Conservation (phyloP, 2,329 filamentous ascomycete genomes). For the Bipolaris zeicola region DNA sequence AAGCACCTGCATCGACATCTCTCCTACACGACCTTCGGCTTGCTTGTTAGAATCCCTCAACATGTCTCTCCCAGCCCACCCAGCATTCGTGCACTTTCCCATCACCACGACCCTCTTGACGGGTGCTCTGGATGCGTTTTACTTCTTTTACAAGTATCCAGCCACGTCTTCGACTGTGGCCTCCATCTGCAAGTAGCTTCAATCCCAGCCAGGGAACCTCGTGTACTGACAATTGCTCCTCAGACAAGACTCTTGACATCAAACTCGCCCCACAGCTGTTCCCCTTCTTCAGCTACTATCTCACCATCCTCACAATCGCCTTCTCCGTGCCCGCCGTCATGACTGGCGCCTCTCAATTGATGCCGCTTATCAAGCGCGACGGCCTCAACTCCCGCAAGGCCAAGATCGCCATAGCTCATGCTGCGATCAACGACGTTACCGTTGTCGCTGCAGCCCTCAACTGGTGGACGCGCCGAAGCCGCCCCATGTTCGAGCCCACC, state of each 20-base stretch:
- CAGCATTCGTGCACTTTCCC: slow-evolving; percentile 56
- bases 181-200: slow-evolving; percentile 28
- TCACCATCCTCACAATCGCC: slow-evolving; percentile 49
- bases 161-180: slow-evolving; percentile 41
- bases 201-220: not conserved
- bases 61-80: slow-evolving; percentile 52
- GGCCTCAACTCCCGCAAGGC: slow-evolving; percentile 52
- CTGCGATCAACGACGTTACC: slow-evolving; percentile 51
- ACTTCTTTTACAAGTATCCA: slow-evolving; percentile 42
- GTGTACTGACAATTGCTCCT: not conserved
- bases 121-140: slow-evolving; percentile 50
- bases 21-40: not conserved
- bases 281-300: slow-evolving; percentile 52
- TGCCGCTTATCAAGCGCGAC: slow-evolving; percentile 51
- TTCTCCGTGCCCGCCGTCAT: slow-evolving; percentile 40
- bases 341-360: slow-evolving; percentile 46
- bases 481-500: slow-evolving; percentile 43
- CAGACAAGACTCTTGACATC: slow-evolving; percentile 38
- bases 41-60: slow-evolving; percentile 2
- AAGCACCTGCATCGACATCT: not conserved
- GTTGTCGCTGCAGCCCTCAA: slow-evolving; percentile 49
- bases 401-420: slow-evolving; percentile 51
- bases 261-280: slow-evolving; percentile 39
- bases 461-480: slow-evolving; percentile 50
- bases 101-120: slow-evolving; percentile 53